Base-by-base conservation (phyloP, 2,329 filamentous ascomycete genomes). In the Stachybotrys chlorohalonatus region DNA sequence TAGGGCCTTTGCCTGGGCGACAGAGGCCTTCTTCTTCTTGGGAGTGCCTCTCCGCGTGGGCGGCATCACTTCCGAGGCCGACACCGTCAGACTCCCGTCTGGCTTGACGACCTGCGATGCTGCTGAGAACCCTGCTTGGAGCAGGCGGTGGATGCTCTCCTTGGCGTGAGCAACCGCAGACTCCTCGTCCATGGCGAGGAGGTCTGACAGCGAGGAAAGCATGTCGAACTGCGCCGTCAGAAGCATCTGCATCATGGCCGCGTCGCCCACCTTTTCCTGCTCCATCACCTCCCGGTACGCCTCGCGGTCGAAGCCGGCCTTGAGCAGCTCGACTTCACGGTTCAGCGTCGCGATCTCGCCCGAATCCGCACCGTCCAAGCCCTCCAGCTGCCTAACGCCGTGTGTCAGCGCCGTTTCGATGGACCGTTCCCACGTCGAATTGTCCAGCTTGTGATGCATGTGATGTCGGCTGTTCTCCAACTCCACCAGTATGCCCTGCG, bases 141-240 rank as follows among this genome's bases (percentile, higher is more conserved):
- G 78, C 55, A 99, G 81, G 56, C 88, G 86, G 56, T 83, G 80
- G 52, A 99, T 84, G 50, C 92, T 85, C 24, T 77, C 78, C 67
- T 87, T 90, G 31, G 92, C 94, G 54, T 89, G 85, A 15, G 86
- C 77, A 2, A 96, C 81, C 1, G 93, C 94, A 58, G 95, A 87
- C 39, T 87, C 83, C 67, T 95, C 90, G 55, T 81, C 86, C 85
- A 97, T 90, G 42, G 82, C 77, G 61, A 93, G 82, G 30, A 94
- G 89, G 60, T 90, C 88, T 54, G 87, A 84, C 53, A 99, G 81
- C 1, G 91, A 90, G 5, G 89, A 78, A 57, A 97, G 82, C 2
- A 92, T 93, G 64, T 96, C 92, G 62, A 99, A 95, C 64, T 97
- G 93, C 11, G 93, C 90, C 53, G 88, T 86, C 11, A 97, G 81